Conservation (phyloP, 2,329 filamentous ascomycete species). For the Verticillium dahliae region DNA sequence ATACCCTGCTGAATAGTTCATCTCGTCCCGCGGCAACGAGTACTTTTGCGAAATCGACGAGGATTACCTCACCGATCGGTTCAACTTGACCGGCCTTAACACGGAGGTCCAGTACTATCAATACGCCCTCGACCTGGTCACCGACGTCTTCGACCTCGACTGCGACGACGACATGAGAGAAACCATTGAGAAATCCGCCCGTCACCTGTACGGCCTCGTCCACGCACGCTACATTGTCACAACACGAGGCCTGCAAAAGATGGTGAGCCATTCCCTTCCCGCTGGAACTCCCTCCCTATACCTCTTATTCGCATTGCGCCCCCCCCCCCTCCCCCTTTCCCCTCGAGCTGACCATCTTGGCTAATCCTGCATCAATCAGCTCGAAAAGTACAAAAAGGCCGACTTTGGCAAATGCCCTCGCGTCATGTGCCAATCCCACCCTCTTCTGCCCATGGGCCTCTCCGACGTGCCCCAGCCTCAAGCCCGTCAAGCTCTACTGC, state of each 20-base stretch:
- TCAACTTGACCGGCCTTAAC: conserved; percentile 95
- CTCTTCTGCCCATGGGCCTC: conserved; percentile 89
- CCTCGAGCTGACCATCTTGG: neutral
- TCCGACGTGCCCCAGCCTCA: conserved; percentile 81
- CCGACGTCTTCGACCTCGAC: conserved; percentile 96
- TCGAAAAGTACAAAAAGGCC: conserved; percentile 97
- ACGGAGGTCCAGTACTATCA: conserved; percentile 98
- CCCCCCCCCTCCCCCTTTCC: neutral
- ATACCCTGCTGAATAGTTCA: conserved; percentile 59
- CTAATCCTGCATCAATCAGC: conserved; percentile 39
- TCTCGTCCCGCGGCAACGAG: conserved; percentile 94
- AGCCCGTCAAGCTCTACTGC: conserved; percentile 95
- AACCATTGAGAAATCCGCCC: conserved; percentile 93
- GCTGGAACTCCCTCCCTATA: conserved; percentile 1
- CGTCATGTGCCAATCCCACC: conserved; percentile 89
- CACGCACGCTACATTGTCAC: conserved; percentile 97
- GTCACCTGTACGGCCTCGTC: conserved; percentile 91
- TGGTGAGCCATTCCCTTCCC: conserved; percentile 55
- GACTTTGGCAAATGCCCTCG: conserved; percentile 98
- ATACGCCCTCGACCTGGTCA: conserved; percentile 94
- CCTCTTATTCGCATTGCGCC: neutral
- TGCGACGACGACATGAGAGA: conserved; percentile 98
- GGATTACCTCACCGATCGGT: conserved; percentile 95
- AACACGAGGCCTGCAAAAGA: conserved; percentile 86
- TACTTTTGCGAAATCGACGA: conserved; percentile 99